A percentile compares a stretch with the other conserved stretches of the same genome.
phyloP scores from a whole-genome alignment of 106 monocot genomes.

The Allium cepa region DNA sequence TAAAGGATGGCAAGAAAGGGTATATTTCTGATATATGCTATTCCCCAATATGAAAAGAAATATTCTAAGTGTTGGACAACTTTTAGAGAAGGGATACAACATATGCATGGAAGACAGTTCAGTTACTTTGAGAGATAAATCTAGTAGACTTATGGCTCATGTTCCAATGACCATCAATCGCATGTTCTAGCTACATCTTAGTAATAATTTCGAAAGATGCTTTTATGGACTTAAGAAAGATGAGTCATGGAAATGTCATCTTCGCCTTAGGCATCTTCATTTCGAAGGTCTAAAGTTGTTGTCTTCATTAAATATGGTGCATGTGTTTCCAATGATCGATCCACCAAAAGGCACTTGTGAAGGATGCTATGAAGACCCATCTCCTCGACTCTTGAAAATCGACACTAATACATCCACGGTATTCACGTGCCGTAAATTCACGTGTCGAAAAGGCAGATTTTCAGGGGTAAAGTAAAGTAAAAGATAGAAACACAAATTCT shows the following conservation, averaged over 20 bases:
- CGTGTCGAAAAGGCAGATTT: too few relatives aligned
- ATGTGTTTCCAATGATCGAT: background rate
- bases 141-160: background rate
- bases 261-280: background rate
- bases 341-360: background rate
- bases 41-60: conserved; percentile 6
- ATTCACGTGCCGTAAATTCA: too few relatives aligned
- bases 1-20: conserved; percentile 3
- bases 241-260: background rate
- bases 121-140: conserved; percentile 8
- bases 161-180: background rate
- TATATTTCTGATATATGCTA: conserved; percentile 11
- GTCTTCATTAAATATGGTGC: background rate
- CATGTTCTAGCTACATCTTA: conserved; percentile 3
- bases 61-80: conserved; percentile 11
- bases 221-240: background rate
- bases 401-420: too few relatives aligned
- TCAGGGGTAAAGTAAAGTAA: too few relatives aligned
- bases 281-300: background rate
- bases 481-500: too few relatives aligned
- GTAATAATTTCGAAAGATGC: too few relatives aligned
- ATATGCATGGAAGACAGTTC: background rate
- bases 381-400: too few relatives aligned
- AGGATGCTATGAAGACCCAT: too few relatives aligned
- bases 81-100: conserved; percentile 3